phyloP scores from a whole-genome alignment of 306 rosid species.

The Acacia acuminata region DNA sequence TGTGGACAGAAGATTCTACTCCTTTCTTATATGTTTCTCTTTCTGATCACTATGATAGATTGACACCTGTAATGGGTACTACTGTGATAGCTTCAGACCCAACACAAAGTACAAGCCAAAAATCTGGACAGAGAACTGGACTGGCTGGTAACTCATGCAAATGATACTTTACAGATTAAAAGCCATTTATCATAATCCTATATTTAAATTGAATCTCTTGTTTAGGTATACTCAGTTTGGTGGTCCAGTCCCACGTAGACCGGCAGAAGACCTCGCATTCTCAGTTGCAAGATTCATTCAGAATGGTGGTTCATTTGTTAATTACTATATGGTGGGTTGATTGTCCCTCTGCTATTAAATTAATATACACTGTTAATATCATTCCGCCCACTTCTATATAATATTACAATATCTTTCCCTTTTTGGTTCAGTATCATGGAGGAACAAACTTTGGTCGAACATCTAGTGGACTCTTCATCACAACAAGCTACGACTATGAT shows the following conservation, averaged over 20 bases:
- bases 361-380: background rate
- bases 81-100: constrained; percentile 85
- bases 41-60: constrained; percentile 51
- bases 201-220: constrained; percentile 8
- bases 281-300: constrained; percentile 85
- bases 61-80: constrained; percentile 88
- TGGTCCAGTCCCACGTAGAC: constrained; percentile 76
- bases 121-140: constrained; percentile 98
- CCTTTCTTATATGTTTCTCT: constrained; percentile 7
- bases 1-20: background rate
- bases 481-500: constrained; percentile 93
- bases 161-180: background rate
- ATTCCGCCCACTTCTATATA: background rate
- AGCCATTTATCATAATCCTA: background rate
- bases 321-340: constrained; percentile 80
- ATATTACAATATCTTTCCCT: background rate
- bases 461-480: constrained; percentile 84
- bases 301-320: constrained; percentile 82
- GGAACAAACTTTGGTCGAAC: constrained; percentile 98
- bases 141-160: constrained; percentile 70
- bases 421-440: constrained; percentile 75
- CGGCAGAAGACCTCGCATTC: constrained; percentile 85
- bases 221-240: constrained; percentile 91
- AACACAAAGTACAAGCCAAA: constrained; percentile 76
- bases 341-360: background rate